Percentiles rank a stretch among this genome's conserved stretches.
Evolutionary conservation across 768 basidiomycete genomes (phyloP).

Genomic region (Kwoniella pini): DNA sequence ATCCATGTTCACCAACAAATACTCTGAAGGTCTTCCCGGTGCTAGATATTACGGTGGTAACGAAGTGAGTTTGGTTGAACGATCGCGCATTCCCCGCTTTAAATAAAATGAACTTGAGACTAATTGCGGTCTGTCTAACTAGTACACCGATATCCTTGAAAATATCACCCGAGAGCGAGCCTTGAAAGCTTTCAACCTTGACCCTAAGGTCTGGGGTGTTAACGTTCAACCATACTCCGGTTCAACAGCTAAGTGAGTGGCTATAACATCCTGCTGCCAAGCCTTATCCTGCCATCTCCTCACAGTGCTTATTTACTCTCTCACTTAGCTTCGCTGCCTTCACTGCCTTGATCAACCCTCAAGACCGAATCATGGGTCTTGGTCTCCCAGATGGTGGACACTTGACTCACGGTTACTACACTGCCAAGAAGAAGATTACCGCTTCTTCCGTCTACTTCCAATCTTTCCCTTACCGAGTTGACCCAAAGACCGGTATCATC

Average conservation of each 20-base stretch:
- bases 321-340: constrained; percentile 82
- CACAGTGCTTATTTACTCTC: not conserved
- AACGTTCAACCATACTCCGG: constrained; percentile 96
- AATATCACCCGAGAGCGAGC: constrained; percentile 92
- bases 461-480: constrained; percentile 82
- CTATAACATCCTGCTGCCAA: constrained; percentile 1
- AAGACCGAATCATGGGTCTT: constrained; percentile 98
- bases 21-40: constrained; percentile 98
- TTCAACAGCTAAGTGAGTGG: constrained; percentile 76
- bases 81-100: not conserved
- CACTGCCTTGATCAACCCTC: constrained; percentile 92
- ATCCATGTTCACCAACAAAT: constrained; percentile 98
- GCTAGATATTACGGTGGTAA: constrained; percentile 98
- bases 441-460: constrained; percentile 99
- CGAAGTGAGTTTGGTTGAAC: constrained; percentile 59
- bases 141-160: constrained; percentile 92
- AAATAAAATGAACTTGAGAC: not conserved
- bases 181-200: constrained; percentile 91
- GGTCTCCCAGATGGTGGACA: constrained; percentile 97
- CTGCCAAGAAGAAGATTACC: constrained; percentile 99
- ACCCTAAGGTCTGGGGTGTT: constrained; percentile 86
- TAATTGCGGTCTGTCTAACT: not conserved
- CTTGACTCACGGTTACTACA: constrained; percentile 96
- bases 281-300: not conserved
- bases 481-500: constrained; percentile 78